Evolutionary conservation across 306 rosid genomes (phyloP), one percentile per base, ranked within the genome.

Genomic region (Lathyrus sativus): DNA sequence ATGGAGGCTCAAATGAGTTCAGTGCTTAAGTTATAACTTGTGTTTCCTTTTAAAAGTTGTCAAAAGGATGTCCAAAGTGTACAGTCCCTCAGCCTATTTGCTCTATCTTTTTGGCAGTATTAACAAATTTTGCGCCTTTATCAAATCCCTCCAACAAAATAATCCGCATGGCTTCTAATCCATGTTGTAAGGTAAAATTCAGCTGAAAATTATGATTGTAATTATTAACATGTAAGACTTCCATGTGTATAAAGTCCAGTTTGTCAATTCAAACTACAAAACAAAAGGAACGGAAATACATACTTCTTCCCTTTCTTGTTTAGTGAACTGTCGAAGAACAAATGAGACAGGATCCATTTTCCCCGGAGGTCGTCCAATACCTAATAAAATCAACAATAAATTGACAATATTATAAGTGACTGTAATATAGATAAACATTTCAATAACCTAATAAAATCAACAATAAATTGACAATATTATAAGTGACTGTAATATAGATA

Each of bases 221-320:
- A 18, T 14, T 53, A 62, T 57, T 50, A 77, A 54, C 55, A 58
- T 45, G 68, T 33, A 80, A 48, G 73, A 60, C 53, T 62, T 57
- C 18, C 77, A 62, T 45, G 42, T 59, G n/a, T 13, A 11, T 56
- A 2, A 60, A 64, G 24, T 39, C 55, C 62, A 43, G 54, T 71
- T 55, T 43, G 6, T 54, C 43, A 33, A 26, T 49, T 33, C 57
- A 56, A 44, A 37, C 60, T 19, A 19, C 19, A 19, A 63, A 35
- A 62, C 33, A 0, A 3, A 33, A 18, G 31, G n/a, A 70, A 53
- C 48, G 7, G 7, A 35, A 38, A 71, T 37, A 41, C 79, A 19
- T 78, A 88, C 96, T 91, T 90, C 97, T 68, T 85, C 82, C 3
- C 82, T 81, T 80, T 90, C 96, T 72, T 90, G 91, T 78, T 78